phyloP scores from a whole-genome alignment of 1,284 basidiomycete species.

The Ceratobasidium sp. region DNA sequence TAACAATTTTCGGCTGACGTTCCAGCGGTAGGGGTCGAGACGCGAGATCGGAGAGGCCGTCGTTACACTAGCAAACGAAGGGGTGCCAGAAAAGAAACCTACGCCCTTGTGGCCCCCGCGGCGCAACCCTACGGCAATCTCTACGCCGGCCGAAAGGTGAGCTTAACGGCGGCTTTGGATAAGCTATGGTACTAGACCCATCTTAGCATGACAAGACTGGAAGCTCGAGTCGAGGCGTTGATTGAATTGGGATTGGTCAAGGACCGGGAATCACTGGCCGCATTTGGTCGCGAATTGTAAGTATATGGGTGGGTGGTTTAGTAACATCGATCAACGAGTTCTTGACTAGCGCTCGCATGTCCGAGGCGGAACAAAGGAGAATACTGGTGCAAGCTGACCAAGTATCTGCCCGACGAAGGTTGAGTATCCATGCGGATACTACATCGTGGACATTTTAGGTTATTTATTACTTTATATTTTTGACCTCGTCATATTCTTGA shows the following conservation, averaged over 20 bases:
- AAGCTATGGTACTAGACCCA: neutral
- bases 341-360: slow-evolving; percentile 9
- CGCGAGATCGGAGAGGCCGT: slow-evolving; percentile 26
- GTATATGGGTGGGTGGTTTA: neutral
- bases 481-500: neutral
- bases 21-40: slow-evolving; percentile 1
- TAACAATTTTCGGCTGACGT: neutral
- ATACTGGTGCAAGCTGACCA: slow-evolving; percentile 20
- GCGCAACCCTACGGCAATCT: neutral
- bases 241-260: slow-evolving; percentile 32
- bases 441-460: neutral
- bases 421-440: neutral
- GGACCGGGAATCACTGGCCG: slow-evolving; percentile 19
- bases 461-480: neutral
- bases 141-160: slow-evolving; percentile 15
- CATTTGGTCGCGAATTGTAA: slow-evolving; percentile 34
- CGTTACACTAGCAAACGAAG: slow-evolving; percentile 29
- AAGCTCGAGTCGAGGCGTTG: slow-evolving; percentile 32
- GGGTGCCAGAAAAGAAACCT: slow-evolving; percentile 24
- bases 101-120: slow-evolving; percentile 23
- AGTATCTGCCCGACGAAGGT: neutral
- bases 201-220: neutral
- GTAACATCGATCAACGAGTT: neutral
- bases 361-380: slow-evolving; percentile 23
- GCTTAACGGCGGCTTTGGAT: neutral